Base-by-base conservation (phyloP, 2,329 filamentous ascomycete genomes). In the Fusarium sp. region DNA sequence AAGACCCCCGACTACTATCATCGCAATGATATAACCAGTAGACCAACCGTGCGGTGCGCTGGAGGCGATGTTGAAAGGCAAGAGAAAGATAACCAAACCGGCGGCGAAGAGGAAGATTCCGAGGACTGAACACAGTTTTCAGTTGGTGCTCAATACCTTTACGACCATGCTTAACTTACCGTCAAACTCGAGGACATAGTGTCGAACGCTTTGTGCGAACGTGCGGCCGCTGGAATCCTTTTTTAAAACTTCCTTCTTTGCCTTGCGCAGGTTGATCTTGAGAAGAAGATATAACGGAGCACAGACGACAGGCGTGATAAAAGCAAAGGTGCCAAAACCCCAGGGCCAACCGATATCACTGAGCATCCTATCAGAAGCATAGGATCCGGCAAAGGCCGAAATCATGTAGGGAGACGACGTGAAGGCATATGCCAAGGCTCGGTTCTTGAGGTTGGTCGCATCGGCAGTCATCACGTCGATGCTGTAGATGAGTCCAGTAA, bases 161-260 rank as follows among this genome's bases (percentile, higher is more conserved):
- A 13, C 3, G 1, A 0, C 0, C 0, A 0, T 1, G 3, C 3
- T 28, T 3, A 8, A 66, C 75, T 55, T 36, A 76, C 75, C 76
- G 54, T 89, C 88, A 65, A 89, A 88, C 49, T 89, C 83, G n/a
- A 84, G 70, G 1, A 79, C 51, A 53, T 85, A 85, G 67, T 84
- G 76, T 67, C 75, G 73, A 19, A 85, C 67, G 2, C 77, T 84
- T 69, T 88, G 78, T 2, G 72, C 6, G 0, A 77, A 19, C 1
- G 77, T 83, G 1, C 85, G 79, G 0, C 77, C 78, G 62, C 78
- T 80, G 3, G 72, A 76, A 2, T 75, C 55, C 12, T 71, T 58
- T 0, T 48, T 70, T 2, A 78, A 56, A 4, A 83, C 65, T 0
- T 85, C 85, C 8, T 78, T 66, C 46, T 79, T 78, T 61, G 87